Evolutionary conservation across 2,329 filamentous ascomycete genomes (phyloP).

Genomic region (Microdochium nivale): DNA sequence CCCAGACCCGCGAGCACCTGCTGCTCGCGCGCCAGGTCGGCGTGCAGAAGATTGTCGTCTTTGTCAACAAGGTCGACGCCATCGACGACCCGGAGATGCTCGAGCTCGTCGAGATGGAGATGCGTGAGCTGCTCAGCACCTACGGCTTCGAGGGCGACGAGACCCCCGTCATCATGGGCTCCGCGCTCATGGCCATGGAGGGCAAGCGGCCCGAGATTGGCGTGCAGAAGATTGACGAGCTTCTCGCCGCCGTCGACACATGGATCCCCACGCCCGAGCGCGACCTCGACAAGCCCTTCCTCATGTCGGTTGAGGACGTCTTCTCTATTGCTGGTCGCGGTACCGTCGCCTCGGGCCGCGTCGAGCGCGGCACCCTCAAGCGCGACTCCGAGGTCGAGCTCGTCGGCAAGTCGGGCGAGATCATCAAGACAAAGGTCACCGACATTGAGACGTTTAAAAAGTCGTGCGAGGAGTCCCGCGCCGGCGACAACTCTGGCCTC

Average conservation of each 20-base stretch:
- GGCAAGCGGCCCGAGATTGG: conserved; percentile 82
- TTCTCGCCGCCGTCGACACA: conserved; percentile 78
- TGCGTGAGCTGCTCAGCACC: conserved; percentile 86
- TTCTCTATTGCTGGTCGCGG: conserved; percentile 90
- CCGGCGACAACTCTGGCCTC: conserved; percentile 96
- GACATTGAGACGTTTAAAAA: conserved; percentile 99
- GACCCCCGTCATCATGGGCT: conserved; percentile 94
- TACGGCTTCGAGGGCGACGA: conserved; percentile 99
- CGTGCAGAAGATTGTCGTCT: conserved; percentile 96
- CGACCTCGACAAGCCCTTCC: conserved; percentile 95
- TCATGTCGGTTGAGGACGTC: conserved; percentile 95
- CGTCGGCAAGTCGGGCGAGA: conserved; percentile 70
- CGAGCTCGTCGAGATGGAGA: conserved; percentile 99
- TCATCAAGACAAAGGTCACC: conserved; percentile 98
- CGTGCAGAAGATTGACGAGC: conserved; percentile 78
- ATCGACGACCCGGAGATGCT: conserved; percentile 98
- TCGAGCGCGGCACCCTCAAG: conserved; percentile 92
- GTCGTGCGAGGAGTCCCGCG: conserved; percentile 91
- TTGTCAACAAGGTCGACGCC: conserved; percentile 99
- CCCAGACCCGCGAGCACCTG: conserved; percentile 97
- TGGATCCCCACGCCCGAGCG: conserved; percentile 97
- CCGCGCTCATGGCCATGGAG: conserved; percentile 89
- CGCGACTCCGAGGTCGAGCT: conserved; percentile 92
- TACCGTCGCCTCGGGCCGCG: conserved; percentile 93
- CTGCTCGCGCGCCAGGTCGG: conserved; percentile 96